Conservation (phyloP, 176 grass and related monocot genomes). For the Rhynchospora breviuscula region DNA sequence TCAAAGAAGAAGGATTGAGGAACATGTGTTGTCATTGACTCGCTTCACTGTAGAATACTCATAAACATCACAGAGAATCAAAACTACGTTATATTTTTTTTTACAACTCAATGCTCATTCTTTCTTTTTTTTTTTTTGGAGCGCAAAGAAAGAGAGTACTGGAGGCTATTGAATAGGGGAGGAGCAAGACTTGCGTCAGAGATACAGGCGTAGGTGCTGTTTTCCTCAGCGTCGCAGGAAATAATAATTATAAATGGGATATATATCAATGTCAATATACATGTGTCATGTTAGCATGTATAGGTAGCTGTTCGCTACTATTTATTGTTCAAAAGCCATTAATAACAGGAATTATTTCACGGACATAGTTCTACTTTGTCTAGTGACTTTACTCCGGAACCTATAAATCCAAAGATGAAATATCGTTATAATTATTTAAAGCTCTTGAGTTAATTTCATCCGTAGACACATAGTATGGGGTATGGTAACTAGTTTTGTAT, state of each 20-base stretch:
- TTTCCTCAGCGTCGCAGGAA: neutral
- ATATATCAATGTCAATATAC: neutral
- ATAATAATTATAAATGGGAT: neutral
- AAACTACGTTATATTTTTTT: too few relatives aligned
- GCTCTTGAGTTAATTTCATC: neutral
- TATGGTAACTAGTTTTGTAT: neutral
- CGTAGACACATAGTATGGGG: neutral
- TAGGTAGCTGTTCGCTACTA: neutral
- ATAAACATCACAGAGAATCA: neutral
- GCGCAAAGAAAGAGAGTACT: neutral
- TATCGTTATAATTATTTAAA: neutral
- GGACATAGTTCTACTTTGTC: neutral
- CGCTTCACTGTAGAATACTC: neutral
- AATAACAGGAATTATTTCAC: neutral
- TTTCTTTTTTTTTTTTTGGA: neutral
- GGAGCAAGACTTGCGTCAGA: constrained; percentile 11
- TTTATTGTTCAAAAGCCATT: neutral
- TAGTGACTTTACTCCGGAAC: neutral
- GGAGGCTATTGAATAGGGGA: neutral
- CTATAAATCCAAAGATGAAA: neutral
- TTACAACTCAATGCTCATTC: neutral
- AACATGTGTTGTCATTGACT: neutral
- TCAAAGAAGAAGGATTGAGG: neutral
- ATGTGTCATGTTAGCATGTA: neutral
- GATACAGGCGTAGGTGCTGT: constrained; percentile 7